Evolutionary conservation across 1,284 basidiomycete genomes (phyloP).

Genomic region (Cutaneotrichosporon dermatis): DNA sequence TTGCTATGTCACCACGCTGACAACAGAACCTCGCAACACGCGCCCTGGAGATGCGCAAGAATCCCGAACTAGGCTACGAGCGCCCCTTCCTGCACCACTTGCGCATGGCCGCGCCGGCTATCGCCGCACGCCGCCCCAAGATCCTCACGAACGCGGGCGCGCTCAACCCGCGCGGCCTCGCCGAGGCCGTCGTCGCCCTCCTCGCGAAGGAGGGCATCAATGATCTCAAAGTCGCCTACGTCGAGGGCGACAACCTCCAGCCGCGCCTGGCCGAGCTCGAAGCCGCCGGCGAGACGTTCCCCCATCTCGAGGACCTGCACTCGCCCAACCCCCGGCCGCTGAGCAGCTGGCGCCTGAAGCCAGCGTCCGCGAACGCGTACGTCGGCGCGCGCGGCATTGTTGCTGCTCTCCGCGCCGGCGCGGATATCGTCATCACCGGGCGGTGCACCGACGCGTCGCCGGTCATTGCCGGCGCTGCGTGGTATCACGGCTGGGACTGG

Average conservation of each 20-base stretch:
- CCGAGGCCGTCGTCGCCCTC: constrained; percentile 11
- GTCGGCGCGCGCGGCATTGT: constrained; percentile 16
- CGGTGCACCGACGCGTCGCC: constrained; percentile 29
- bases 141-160: constrained; percentile 25
- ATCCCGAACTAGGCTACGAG: constrained; percentile 23
- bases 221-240: constrained; percentile 13
- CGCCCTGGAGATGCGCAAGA: constrained; percentile 15
- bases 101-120: constrained; percentile 9
- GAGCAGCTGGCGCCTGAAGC: constrained; percentile 14
- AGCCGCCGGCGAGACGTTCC: constrained; percentile 12
- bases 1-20: too few species aligned
- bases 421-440: constrained; percentile 31
- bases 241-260: constrained; percentile 18
- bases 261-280: constrained; percentile 11
- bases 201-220: constrained; percentile 3
- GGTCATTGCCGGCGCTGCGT: constrained; percentile 23
- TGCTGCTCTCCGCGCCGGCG: constrained; percentile 20
- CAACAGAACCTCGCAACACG: constrained; percentile 20
- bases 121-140: constrained; percentile 16
- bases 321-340: background rate
- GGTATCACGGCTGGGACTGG: constrained; percentile 26
- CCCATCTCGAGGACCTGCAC: constrained; percentile 14
- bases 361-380: constrained; percentile 14
- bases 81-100: constrained; percentile 21
- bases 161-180: constrained; percentile 19